Conservation (phyloP, 2,329 filamentous ascomycete species). For the Alternaria gaisen region DNA sequence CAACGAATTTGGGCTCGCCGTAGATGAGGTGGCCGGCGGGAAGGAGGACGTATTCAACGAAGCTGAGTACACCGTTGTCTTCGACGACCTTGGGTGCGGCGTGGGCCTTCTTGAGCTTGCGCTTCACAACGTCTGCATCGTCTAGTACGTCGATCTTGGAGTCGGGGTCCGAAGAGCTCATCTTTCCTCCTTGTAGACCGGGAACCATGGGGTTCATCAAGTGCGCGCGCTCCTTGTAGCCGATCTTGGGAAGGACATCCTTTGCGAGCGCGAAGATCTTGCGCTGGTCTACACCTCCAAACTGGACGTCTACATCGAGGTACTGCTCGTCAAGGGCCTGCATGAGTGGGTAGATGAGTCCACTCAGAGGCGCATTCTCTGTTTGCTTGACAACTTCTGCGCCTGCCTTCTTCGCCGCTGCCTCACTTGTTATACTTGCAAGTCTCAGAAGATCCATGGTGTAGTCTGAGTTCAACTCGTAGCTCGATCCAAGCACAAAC, state of each 20-base stretch:
- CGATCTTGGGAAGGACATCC: slow-evolving; percentile 84
- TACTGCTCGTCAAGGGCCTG: slow-evolving; percentile 88
- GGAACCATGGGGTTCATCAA: slow-evolving; percentile 90
- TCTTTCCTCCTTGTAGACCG: slow-evolving; percentile 83
- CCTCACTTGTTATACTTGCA: slow-evolving; percentile 73
- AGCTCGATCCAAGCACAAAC: slow-evolving; percentile 85
- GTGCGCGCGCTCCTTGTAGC: slow-evolving; percentile 78
- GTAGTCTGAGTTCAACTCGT: slow-evolving; percentile 75
- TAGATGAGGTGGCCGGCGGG: slow-evolving; percentile 73
- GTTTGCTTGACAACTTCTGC: slow-evolving; percentile 95
- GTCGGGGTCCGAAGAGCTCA: slow-evolving; percentile 74
- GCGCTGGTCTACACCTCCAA: slow-evolving; percentile 80
- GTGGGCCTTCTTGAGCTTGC: slow-evolving; percentile 76
- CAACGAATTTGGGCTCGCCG: slow-evolving; percentile 68
- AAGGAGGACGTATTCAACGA: slow-evolving; percentile 87
- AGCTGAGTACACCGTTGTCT: slow-evolving; percentile 85
- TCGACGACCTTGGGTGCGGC: slow-evolving; percentile 79
- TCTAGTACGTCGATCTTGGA: slow-evolving; percentile 97
- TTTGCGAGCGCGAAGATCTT: slow-evolving; percentile 89
- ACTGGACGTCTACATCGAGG: slow-evolving; percentile 86
- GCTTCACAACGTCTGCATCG: slow-evolving; percentile 73
- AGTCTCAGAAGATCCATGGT: slow-evolving; percentile 89
- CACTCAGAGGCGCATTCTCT: slow-evolving; percentile 75
- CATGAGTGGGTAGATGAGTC: slow-evolving; percentile 84
- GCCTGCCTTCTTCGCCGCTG: slow-evolving; percentile 88